Percentiles rank a stretch among this genome's conserved stretches.
These are phyloP conservation scores for Curvularia lunata DNA, from an alignment of 2,329 filamentous ascomycete species.

Conservation along the genomic window DNA sequence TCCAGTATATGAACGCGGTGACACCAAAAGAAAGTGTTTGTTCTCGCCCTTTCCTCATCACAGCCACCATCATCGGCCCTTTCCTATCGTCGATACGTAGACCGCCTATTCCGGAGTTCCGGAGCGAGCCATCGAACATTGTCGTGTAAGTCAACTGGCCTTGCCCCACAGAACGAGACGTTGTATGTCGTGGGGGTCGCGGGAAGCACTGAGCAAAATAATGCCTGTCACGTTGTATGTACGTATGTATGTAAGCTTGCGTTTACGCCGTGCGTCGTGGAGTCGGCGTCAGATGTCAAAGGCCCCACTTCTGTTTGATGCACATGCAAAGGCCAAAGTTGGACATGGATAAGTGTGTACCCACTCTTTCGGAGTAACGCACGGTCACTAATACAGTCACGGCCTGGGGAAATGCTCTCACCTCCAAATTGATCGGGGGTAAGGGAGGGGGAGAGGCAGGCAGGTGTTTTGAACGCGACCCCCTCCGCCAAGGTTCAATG, in stretches of 20 bases:
- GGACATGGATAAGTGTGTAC: neutral
- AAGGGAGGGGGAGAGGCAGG: too few species aligned
- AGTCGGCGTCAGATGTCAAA: neutral
- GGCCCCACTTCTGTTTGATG: neutral
- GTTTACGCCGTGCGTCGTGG: neutral
- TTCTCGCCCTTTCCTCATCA: neutral
- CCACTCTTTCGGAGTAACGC: neutral
- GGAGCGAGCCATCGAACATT: neutral
- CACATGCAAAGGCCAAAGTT: neutral
- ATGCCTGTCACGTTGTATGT: neutral
- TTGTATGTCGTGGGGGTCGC: neutral
- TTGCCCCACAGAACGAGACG: conserved; percentile 14
- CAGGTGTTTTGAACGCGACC: too few species aligned
- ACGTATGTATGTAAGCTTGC: conserved; percentile 1
- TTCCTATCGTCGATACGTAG: neutral
- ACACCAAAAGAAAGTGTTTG: too few species aligned
- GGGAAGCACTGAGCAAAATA: conserved; percentile 1
- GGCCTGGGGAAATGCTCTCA: neutral
- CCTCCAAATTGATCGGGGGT: neutral
- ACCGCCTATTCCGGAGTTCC: conserved; percentile 6
- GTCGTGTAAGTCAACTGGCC: neutral
- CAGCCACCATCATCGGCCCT: conserved; percentile 5
- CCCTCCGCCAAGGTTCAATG: neutral
- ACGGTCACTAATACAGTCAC: neutral
- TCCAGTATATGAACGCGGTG: neutral